phyloP scores from a whole-genome alignment of 1,139 yeast species.

The Kodamaea arcana region DNA sequence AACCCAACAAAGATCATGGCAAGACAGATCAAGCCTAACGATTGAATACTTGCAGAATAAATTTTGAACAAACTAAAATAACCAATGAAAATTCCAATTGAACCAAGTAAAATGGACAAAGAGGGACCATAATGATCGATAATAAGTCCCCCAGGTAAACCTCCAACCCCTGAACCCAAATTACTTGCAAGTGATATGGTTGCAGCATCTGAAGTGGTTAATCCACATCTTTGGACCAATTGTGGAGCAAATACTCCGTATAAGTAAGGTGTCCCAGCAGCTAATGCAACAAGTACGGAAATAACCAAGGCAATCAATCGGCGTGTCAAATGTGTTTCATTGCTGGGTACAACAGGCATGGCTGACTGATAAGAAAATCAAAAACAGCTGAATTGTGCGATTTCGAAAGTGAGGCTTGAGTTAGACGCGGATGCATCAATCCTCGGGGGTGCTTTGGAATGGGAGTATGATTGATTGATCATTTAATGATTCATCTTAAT shows the following conservation, averaged over 20 bases:
- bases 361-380: background rate
- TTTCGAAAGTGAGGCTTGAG: no score
- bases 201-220: slow-evolving; percentile 60
- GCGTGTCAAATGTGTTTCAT: slow-evolving; percentile 9
- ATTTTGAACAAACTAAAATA: slow-evolving; percentile 32
- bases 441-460: no score
- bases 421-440: no score
- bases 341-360: background rate
- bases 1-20: slow-evolving; percentile 52
- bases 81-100: slow-evolving; percentile 43
- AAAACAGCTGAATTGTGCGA: no score
- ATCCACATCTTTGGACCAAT: slow-evolving; percentile 50
- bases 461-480: no score
- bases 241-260: slow-evolving; percentile 75
- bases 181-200: slow-evolving; percentile 58
- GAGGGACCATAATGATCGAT: slow-evolving; percentile 61
- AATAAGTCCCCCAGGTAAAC: slow-evolving; percentile 63
- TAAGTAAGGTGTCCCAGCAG: slow-evolving; percentile 67
- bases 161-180: slow-evolving; percentile 64
- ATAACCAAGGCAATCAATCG: slow-evolving; percentile 14
- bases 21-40: slow-evolving; percentile 27
- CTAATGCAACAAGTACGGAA: slow-evolving; percentile 36
- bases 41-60: slow-evolving; percentile 21
- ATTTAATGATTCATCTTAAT: no score
- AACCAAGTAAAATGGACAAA: slow-evolving; percentile 50